Evolutionary conservation across 768 basidiomycete species (phyloP).

Genomic region (Daedaleopsis nitida): DNA sequence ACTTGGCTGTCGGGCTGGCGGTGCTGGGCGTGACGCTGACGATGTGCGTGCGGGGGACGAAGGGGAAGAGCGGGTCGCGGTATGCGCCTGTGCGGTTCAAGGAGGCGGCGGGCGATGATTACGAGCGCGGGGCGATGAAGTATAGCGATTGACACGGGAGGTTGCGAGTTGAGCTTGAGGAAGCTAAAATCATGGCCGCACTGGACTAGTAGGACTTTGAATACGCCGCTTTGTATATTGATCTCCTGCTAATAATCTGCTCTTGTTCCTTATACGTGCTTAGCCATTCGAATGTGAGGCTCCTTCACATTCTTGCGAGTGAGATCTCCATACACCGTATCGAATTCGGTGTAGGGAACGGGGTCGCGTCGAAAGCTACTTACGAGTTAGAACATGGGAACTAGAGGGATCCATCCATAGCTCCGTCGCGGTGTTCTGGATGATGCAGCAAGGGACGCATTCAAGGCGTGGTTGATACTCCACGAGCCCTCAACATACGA

Average conservation of each 20-base stretch:
- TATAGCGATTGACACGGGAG: not conserved
- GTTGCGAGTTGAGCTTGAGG: not conserved
- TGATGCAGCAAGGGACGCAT: too few relatives aligned
- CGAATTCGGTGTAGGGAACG: too few relatives aligned
- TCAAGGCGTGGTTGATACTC: too few relatives aligned
- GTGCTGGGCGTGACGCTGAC: not conserved
- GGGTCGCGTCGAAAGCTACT: too few relatives aligned
- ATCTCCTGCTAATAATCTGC: too few relatives aligned
- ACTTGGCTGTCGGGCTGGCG: slow-evolving; percentile 2
- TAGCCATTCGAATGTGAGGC: not conserved
- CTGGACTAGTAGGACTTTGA: not conserved
- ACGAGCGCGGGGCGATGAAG: not conserved
- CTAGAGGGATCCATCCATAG: too few relatives aligned
- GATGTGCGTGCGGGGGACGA: slow-evolving; percentile 4
- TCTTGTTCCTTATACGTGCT: too few relatives aligned
- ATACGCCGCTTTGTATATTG: too few relatives aligned
- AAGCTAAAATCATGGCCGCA: not conserved
- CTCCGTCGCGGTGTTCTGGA: too few relatives aligned
- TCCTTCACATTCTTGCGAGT: not conserved
- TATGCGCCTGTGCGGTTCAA: slow-evolving; percentile 8
- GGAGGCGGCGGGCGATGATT: not conserved
- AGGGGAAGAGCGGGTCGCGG: not conserved
- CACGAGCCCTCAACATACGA: too few relatives aligned
- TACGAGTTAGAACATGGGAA: too few relatives aligned
- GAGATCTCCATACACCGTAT: too few relatives aligned